Percentiles rank a stretch among this genome's conserved stretches.
These are phyloP conservation scores for Neonectria punicea DNA, from an alignment of 2,329 filamentous ascomycete genomes.

Conservation along the genomic window DNA sequence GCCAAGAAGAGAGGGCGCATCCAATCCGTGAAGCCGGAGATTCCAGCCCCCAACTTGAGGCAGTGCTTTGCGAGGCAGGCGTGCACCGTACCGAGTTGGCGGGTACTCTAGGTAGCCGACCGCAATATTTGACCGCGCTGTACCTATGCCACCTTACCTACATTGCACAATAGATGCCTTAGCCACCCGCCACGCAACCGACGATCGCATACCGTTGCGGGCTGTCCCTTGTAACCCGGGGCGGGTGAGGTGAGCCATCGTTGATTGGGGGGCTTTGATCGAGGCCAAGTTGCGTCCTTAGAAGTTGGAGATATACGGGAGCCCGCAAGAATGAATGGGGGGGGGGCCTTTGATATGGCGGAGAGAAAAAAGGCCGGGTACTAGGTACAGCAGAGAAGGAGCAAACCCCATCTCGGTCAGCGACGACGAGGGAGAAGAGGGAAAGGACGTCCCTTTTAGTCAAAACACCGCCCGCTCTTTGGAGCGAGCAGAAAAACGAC, in stretches of 20 bases:
- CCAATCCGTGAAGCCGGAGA: neutral
- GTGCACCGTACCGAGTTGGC: no score
- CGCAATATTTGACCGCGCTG: no score
- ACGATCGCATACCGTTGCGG: neutral
- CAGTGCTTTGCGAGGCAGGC: neutral
- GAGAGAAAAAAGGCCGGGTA: neutral
- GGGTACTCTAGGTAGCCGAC: no score
- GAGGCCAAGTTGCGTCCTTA: neutral
- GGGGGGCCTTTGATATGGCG: neutral
- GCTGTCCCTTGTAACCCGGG: neutral
- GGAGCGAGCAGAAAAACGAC: neutral
- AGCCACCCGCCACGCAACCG: neutral
- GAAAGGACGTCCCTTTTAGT: constrained; percentile 5
- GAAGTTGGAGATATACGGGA: neutral
- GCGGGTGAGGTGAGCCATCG: neutral
- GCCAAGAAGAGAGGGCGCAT: neutral
- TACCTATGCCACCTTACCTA: no score
- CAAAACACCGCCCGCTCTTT: neutral
- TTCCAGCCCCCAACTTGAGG: neutral
- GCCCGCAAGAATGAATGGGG: neutral
- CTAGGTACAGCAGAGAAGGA: neutral
- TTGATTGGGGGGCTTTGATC: neutral
- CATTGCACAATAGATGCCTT: neutral
- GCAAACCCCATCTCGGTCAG: neutral
- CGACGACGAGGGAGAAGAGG: neutral